Evolutionary conservation across 139 green algal species (phyloP), one percentile per base, ranked within the genome.

Genomic region (Auxenochlorella pyrenoidosa): DNA sequence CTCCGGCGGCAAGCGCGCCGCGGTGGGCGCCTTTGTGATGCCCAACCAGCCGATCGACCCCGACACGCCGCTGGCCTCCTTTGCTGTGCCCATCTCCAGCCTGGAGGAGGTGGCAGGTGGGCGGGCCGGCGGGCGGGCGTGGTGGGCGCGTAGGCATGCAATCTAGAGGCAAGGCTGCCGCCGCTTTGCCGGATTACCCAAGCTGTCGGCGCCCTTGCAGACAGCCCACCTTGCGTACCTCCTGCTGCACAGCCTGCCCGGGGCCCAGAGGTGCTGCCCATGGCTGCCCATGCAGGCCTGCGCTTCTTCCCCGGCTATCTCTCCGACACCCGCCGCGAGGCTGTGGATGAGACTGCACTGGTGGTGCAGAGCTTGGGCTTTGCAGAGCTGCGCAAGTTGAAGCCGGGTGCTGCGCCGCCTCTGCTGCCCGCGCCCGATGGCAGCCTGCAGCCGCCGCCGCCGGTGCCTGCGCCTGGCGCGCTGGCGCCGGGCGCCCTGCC

Each of bases 11-110:
- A 70, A 80, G 54, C 72, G 88, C 44, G 85, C 86, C 2, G 89
- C 93, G n/a, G 88, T 96, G 15, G 95, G 92, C 18, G 94, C 96
- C 0, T 98, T 97, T 89, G 96, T 97, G 6, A 94, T 97, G 93
- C 96, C 96, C 68, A 98, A 98, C 85, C 83, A 90, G 1, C 86
- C 92, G 15, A 96, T 98, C 16, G 90, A 97, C 58, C 88, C 94
- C 0, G 79, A 91, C 15, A 92, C 77, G 26, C 95, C 95, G 3
- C 92, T 98, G 36, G 91, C 93, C 12, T 92, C 94, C 6, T 98
- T 96, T 63, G 80, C 93, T 19, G 95, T 98, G 54, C 96, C 95
- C 0, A 72, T 98, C 2, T 89, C 93, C 0, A 80, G 92, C 32
- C 90, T 98, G 70, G 96, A 98, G 86, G 89, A 92, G 41, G 94